A percentile compares a stretch with the other conserved stretches of the same genome.
phyloP scores from a whole-genome alignment of 139 green algal genomes.

The Pseudopediastrum boryanum region DNA sequence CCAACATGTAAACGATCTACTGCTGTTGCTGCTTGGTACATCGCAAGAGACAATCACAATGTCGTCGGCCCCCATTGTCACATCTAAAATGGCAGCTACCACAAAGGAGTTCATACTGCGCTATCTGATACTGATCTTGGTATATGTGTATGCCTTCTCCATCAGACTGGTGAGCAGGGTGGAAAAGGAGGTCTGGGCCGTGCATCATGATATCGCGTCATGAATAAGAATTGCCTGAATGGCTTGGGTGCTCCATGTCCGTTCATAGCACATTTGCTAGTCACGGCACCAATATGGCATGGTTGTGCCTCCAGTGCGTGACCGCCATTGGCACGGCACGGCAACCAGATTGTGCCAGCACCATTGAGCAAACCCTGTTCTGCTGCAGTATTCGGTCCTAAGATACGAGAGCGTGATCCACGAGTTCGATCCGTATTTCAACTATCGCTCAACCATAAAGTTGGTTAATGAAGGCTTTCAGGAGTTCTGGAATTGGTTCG shows the following conservation, averaged over 20 bases:
- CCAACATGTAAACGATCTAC: neutral
- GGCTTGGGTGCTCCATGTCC: neutral
- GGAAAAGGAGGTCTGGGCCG: too few relatives aligned
- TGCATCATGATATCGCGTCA: neutral
- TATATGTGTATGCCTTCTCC: conserved; percentile 68
- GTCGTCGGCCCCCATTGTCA: neutral
- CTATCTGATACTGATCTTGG: conserved; percentile 41
- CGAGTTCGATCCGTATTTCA: conserved; percentile 87
- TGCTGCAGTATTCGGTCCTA: conserved; percentile 82
- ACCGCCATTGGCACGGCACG: neutral
- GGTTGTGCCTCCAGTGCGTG: neutral
- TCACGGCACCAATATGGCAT: conserved; percentile 2
- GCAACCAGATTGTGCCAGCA: neutral
- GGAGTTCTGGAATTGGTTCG: conserved; percentile 93
- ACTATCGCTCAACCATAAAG: conserved; percentile 81
- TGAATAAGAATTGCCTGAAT: neutral
- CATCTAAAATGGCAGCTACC: neutral
- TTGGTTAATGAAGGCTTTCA: conserved; percentile 76
- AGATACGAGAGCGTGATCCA: conserved; percentile 95
- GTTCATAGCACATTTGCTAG: neutral
- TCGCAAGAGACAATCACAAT: neutral
- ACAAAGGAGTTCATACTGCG: conserved; percentile 65
- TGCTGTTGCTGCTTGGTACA: neutral
- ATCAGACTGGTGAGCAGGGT: conserved; percentile 54
- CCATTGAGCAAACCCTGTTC: neutral